Base-by-base conservation (phyloP, 2,329 filamentous ascomycete genomes). In the Colletotrichum sp. region DNA sequence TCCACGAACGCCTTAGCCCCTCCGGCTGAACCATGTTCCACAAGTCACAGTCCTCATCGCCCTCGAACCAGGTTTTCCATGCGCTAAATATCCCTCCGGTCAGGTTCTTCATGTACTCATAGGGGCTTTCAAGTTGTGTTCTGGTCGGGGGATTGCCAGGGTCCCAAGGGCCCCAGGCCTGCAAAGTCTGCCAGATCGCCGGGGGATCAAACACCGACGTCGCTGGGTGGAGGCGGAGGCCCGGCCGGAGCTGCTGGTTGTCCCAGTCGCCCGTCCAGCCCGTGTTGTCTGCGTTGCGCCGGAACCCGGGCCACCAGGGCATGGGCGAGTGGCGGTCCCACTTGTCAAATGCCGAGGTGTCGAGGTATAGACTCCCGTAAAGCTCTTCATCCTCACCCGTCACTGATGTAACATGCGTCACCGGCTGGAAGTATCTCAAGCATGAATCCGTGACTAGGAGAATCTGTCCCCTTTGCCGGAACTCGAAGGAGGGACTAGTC, bases 231-330 rank as follows among this genome's bases (percentile, higher is more conserved):
- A 29, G 27, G 55, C 29, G 24, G 57, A 31, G 29, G 2, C 31
- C 8, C 34, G 18, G 58, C 33, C 58, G 58, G n/a, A 16, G 16
- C n/a, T 61, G 6, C 6, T 33, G 8, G 24, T 27, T n/a, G 29
- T 59, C 24, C 31, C 54, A 64, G 9, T 43, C 24, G 27, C 66
- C 66, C 16, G 34, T 61, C 34, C 54, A 24, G 6, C 18, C 65
- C 27, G 16, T 21, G 36, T n/a, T 29, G 34, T 18, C 18, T 15
- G 13, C 54, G 55, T 47, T 51, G 6, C 54, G 55, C 4, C 6
- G 34, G 54, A 24, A 65, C 24, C 67, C 70, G 3, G 61, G 59
- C 70, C 70, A 73, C 70, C 70, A 73, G 38, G 70, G 66, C 70
- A 70, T 70, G 66, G 66, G 59, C 36, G 24, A 21, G 36, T 58